Base-by-base conservation (phyloP, 352 stramenopile genomes). In the Phytophthora syringae region DNA sequence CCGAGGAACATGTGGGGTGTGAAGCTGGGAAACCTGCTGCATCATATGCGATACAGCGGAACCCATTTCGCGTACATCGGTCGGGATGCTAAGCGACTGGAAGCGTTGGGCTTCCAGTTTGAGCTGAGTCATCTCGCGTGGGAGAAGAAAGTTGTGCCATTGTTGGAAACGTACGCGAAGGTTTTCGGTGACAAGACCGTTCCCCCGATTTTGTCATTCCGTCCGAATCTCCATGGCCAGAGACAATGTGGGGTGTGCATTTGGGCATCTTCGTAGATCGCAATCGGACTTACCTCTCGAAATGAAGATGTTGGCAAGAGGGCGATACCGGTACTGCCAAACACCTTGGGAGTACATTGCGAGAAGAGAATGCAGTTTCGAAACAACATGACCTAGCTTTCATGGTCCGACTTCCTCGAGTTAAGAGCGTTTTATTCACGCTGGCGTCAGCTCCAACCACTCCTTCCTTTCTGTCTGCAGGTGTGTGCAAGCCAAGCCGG, bases 201-300 rank as follows among this genome's bases (percentile, higher is more conserved):
- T 7, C 43, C 87, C 16, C 84, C 56, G 82, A 89, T 16, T 98
- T 97, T 71, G 79, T 90, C 32, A 89, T 98, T 0, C 91, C 93
- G 4, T 49, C 68, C 0, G 22, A 60, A 20, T 64, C 61, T 21
- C 63, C 79, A 12, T 98, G 90, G 89, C 84, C 89, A 2, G 69
- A 93, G 44, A 80, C 79, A 27, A 80, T 85, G 1, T 90, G 84
- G 72, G 87, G 86, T 24, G 27, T 28, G 9, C 25, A 28, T 22
- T 32, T 55, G 30, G 48, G 48, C 7, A 55, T 40, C 25, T n/a
- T 55, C 22, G 43, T 50, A 10, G 27, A 32, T n/a, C 34, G 16
- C 13, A 40, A 40, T 11, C 15, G 13, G 34, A 40, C 11, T n/a
- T n/a, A n/a, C n/a, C n/a, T n/a, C n/a, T n/a, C n/a, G n/a, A n/a